Conservation (phyloP, 2,329 filamentous ascomycete species). For the Pyricularia pennisetigena region DNA sequence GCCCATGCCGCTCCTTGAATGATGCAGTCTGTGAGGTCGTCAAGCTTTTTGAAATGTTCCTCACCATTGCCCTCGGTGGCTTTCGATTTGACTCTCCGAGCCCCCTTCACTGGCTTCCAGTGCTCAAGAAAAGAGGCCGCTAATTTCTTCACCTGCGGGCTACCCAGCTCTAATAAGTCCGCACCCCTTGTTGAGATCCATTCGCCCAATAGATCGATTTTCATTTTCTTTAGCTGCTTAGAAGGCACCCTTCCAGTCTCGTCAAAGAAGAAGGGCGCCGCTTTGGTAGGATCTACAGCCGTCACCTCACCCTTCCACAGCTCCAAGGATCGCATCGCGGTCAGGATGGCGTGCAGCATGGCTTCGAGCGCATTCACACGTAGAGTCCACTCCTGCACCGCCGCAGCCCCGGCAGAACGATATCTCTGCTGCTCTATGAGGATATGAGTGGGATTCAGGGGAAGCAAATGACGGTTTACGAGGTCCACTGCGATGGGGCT, state of each 20-base stretch:
- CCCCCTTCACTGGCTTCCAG: constrained; percentile 5
- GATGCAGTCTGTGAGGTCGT: constrained; percentile 73
- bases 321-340: constrained; percentile 38
- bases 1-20: constrained; percentile 71
- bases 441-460: constrained; percentile 53
- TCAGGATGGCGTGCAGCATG: constrained; percentile 66
- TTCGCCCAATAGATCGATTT: constrained; percentile 10
- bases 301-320: constrained; percentile 32
- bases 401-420: constrained; percentile 51
- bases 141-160: constrained; percentile 4
- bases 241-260: neutral
- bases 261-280: neutral
- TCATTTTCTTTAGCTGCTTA: constrained; percentile 16
- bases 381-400: constrained; percentile 73
- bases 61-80: neutral
- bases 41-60: constrained; percentile 46
- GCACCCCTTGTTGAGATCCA: constrained; percentile 1
- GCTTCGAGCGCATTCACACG: constrained; percentile 74
- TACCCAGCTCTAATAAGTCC: neutral
- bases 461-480: constrained; percentile 26
- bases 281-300: constrained; percentile 35
- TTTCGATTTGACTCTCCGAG: constrained; percentile 6
- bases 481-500: constrained; percentile 22
- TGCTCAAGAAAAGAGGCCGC: constrained; percentile 8
- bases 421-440: constrained; percentile 56